phyloP scores from a whole-genome alignment of 129 eudicot species.

The Arctium lappa region DNA sequence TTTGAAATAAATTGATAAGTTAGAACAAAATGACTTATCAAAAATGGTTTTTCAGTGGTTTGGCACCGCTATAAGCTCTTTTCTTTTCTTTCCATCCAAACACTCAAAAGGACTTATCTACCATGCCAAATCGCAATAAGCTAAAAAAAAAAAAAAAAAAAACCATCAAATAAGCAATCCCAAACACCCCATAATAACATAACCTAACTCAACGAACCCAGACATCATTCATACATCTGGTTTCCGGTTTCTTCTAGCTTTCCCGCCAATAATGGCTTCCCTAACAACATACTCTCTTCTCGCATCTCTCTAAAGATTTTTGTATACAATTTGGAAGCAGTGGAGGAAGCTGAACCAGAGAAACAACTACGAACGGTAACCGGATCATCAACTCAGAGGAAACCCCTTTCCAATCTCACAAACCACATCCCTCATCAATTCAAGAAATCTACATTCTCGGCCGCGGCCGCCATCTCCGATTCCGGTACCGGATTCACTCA shows the following conservation, averaged over 20 bases:
- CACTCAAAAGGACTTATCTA: too few species aligned
- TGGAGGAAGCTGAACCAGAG: slow-evolving; percentile 23
- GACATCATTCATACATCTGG: not conserved
- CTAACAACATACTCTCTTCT: not conserved
- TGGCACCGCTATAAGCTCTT: too few species aligned
- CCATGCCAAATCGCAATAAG: too few species aligned
- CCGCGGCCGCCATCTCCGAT: slow-evolving; percentile 13
- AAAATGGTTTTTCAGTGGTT: too few species aligned
- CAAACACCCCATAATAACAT: too few species aligned
- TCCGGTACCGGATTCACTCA: slow-evolving; percentile 40
- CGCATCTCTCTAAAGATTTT: not conserved
- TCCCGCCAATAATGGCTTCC: slow-evolving; percentile 19
- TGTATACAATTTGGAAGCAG: not conserved
- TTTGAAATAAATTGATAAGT: too few species aligned
- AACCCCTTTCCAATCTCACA: slow-evolving; percentile 39
- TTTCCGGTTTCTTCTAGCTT: not conserved
- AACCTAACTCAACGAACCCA: not conserved
- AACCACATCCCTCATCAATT: slow-evolving; percentile 23
- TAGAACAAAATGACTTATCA: too few species aligned
- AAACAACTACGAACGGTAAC: not conserved
- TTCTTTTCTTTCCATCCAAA: too few species aligned
- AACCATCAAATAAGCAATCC: too few species aligned
- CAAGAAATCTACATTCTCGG: not conserved
- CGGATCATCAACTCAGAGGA: slow-evolving; percentile 22
- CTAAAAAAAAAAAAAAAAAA: too few species aligned